Base-by-base conservation (phyloP, 495 filamentous ascomycete genomes). In the Xylaria telfairii region DNA sequence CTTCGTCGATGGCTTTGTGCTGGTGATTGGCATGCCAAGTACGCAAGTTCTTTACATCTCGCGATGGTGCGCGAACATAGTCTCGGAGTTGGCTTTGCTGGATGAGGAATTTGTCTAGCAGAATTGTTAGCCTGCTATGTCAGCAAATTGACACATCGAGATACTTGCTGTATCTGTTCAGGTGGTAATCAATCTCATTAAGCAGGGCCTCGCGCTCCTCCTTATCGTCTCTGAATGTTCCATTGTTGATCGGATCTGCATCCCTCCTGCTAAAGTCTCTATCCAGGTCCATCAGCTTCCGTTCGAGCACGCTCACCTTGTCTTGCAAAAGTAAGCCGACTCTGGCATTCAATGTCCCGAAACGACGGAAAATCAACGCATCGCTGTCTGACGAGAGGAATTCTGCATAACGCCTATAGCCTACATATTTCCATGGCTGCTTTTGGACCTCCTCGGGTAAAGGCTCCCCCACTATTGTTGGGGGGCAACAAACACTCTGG, bases 361-460 rank as follows among this genome's bases (percentile, higher is more conserved):
- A 57, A n/a, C 54, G 54, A 57, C 54, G 54, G 7, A 57, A 57
- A n/a, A 57, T 57, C 17, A 57, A 57, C 0, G 34, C 13, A n/a
- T 34, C 54, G 2, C 15, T 10, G 3, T 57, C 54, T n/a, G 54
- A 57, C 9, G 54, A 57, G 2, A 57, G 17, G 34, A 57, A 57
- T 1, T 57, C 54, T 34, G 54, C 2, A 57, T 57, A 57, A 13
- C 54, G 54, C 54, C 8, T 34, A 6, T 57, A 57, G 17, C 54
- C 30, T 19, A 57, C 30, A n/a, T 57, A 57, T n/a, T 34, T 57
- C 54, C 54, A 57, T 15, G 54, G 54, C 15, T 57, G 54, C 17
- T 19, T 30, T 9, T 57, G 54, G 4, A 57, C 3, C 54, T 57
- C 54, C 5, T 57, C 54, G 1, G 30, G 54, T 6, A 34, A 9